These are phyloP conservation scores for Nannochloris sp. DNA, from an alignment of 139 green algal species.

Conservation along the genomic window DNA sequence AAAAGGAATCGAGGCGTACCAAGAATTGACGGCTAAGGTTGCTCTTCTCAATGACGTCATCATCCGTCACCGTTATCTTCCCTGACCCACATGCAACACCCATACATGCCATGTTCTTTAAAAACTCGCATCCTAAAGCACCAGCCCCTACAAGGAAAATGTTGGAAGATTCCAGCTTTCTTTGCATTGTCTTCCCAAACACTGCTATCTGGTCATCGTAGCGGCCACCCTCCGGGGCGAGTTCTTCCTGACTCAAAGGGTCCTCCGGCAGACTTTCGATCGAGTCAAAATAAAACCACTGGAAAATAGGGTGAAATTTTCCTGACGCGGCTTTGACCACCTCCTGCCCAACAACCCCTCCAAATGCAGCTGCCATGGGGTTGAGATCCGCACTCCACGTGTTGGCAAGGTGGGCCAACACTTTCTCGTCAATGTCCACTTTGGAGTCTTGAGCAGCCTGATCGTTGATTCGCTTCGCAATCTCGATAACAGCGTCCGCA, in stretches of 20 bases:
- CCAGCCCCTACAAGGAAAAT: slow-evolving; percentile 94
- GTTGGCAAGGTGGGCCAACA: slow-evolving; percentile 49
- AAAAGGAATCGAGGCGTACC: slow-evolving; percentile 40
- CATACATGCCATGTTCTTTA: slow-evolving; percentile 98
- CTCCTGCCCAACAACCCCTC: slow-evolving; percentile 94
- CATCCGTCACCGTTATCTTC: slow-evolving; percentile 81
- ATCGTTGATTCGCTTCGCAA: slow-evolving; percentile 53
- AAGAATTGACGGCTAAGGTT: slow-evolving; percentile 98
- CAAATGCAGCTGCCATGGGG: slow-evolving; percentile 95
- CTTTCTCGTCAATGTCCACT: slow-evolving; percentile 45
- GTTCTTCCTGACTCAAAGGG: slow-evolving; percentile 26
- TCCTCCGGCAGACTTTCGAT: slow-evolving; percentile 61
- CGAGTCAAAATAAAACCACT: slow-evolving; percentile 90
- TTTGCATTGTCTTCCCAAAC: slow-evolving; percentile 74
- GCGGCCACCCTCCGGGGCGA: slow-evolving; percentile 32
- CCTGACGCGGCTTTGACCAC: slow-evolving; percentile 90
- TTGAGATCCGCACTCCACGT: slow-evolving; percentile 56
- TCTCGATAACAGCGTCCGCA: slow-evolving; percentile 50
- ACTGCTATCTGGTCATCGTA: slow-evolving; percentile 85
- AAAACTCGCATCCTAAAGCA: slow-evolving; percentile 95
- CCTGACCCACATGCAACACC: slow-evolving; percentile 46
- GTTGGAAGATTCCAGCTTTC: slow-evolving; percentile 55
- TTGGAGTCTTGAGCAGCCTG: slow-evolving; percentile 14
- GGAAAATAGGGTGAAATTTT: slow-evolving; percentile 94
- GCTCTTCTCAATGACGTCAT: slow-evolving; percentile 96